Base-by-base conservation (phyloP, 768 basidiomycete genomes). In the Pulveroboletus sp. region DNA sequence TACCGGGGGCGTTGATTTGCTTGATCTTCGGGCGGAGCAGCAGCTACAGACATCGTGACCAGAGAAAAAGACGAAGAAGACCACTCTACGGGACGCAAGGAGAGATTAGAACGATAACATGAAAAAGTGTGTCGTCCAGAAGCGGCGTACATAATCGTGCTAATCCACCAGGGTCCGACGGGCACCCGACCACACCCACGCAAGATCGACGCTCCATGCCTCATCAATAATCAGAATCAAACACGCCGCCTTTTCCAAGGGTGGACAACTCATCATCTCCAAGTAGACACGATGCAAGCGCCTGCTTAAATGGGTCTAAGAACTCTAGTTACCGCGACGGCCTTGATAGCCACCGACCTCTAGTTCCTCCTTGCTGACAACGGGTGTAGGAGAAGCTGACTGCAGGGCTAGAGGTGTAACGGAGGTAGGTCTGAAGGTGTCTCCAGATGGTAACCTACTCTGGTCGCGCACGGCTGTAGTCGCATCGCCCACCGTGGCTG, bases 241-340 rank as follows among this genome's bases (percentile, higher is more conserved):
- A 69, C 10, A 47, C 39, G 18, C 65, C 65, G 5, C 54, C 51
- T 21, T 61, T 60, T 48, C 61, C 68, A 28, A 76, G 46, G 17
- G 65, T 1, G 2, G 50, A 62, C 4, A 73, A 54, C 44, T 75
- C 73, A 24, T 65, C 59, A 14, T 70, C 64, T 39, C 61, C 63
- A 8, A 76, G 55, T 2, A 76, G 49, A 48, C 73, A 74, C 17
- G 70, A 69, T 6, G 66, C 70, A 47, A 70, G 73, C 8, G 47
- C 50, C 55, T 63, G 60, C 54, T 58, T 46, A 32, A 62, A 65
- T 7, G 14, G 14, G 9, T 42, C 38, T 57, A 44, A 47, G 28
- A 17, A 33, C 7, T 27, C 46, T 17, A 21, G 33, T 35, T 9
- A 32, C 11, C 17, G 15, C 10, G 21, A 6, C 28, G 42, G 33